Base-by-base conservation (phyloP, 208 protist genomes). In the Acanthamoeba healyi region DNA sequence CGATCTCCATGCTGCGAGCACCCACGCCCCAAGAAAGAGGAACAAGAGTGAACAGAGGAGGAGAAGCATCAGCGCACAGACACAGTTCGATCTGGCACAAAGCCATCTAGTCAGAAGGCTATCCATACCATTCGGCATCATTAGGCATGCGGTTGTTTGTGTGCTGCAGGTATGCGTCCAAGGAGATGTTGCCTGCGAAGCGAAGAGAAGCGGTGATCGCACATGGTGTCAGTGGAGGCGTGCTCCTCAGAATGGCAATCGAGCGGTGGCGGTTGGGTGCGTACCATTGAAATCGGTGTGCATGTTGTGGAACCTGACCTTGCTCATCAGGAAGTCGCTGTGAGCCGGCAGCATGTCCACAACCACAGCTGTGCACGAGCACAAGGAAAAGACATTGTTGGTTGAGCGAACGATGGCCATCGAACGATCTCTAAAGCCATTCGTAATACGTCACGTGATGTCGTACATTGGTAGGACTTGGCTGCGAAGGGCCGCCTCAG, bases 301-400 rank as follows among this genome's bases (percentile, higher is more conserved):
- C 2, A 24, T 22, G 56, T 67, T 56, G 65, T 92, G 87, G 65
- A 92, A 92, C n/a, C 19, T 44, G 63, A 92, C 46, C 87, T 92
- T 92, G 87, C 87, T 92, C 22, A 92, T 4, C 34, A 92, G 38
- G 49, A 92, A 92, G 44, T 92, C 87, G 58, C 36, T 79, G 44
- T 92, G 44, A 26, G 87, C 61, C 26, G 63, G 12, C 58, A 63
- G 38, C 36, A 77, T 51, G 10, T 9, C 38, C 44, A 9, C 0
- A 22, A 42, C 32, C 9, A 19, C 5, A 38, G 24, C 58, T 92
- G n/a, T 40, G 54, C 32, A 4, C 4, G 46, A n/a, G 9, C 42
- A 2, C 7, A 49, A 26, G 54, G 14, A 29, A 84, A 54, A n/a
- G 72, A n/a, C n/a, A n/a, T n/a, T n/a, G n/a, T n/a, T n/a, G n/a